Base-by-base conservation (phyloP, 2,329 filamentous ascomycete species). In the Sporothrix brunneoviolacea region DNA sequence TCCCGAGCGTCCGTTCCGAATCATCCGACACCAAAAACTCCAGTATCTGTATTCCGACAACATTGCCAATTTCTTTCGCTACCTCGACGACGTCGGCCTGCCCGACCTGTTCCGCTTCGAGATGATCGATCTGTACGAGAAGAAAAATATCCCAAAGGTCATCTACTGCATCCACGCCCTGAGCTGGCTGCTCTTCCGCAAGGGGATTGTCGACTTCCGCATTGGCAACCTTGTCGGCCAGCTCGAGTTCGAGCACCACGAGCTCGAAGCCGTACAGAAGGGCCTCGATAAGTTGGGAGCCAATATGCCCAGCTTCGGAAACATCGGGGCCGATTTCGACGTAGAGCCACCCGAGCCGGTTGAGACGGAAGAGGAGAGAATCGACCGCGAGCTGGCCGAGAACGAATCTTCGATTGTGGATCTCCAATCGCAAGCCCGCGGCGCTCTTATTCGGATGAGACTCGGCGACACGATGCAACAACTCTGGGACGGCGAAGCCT, bases 141-240 rank as follows among this genome's bases (percentile, higher is more conserved):
- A 97, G 75, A 98, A 98, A 70, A 98, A 98, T 61, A 94, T 97
- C 1, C 93, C 93, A 4, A 98, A 97, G 67, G 94, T 97, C 64
- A 98, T 98, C 55, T 95, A 98, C 70, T 98, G 93, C 64, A 93
- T 98, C 47, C 93, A 98, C 62, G 93, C 93, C 0, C 74, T 98
- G 16, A 97, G 91, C 65, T 98, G 91, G 90, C 76, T 98, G n/a
- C 75, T 98, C 10, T 96, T 88, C 68, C 85, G 93, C 43, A 93
- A 96, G 65, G 91, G 93, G 1, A 89, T 97, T 55, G 86, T 97
- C 35, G 86, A 91, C 62, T 97, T 98, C 67, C 84, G 91, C 8
- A 98, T 98, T 62, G 93, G 91, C 15, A 98, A 98, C 61, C 75
- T 98, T 38, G 89, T 98, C 50, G 93, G 93, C 30, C 91, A 98